Base-by-base conservation (phyloP, 2,329 filamentous ascomycete species). In the Emergomyces orientalis region DNA sequence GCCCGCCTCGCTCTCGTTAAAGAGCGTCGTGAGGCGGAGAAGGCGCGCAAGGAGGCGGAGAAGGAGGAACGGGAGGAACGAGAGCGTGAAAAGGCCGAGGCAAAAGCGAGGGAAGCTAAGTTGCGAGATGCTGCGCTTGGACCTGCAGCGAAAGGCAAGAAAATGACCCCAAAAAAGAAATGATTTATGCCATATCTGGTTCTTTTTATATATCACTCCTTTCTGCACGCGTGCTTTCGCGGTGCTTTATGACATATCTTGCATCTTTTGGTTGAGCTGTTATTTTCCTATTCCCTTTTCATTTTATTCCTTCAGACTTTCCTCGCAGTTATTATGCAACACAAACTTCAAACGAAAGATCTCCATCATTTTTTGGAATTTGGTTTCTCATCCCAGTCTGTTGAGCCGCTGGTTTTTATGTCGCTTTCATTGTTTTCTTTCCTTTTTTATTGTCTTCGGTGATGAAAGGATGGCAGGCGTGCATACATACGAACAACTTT, bases 1-100 rank as follows among this genome's bases (percentile, higher is more conserved):
- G 93, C 91, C 64, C 85, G 94, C 62, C 78, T 99, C 71, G 86
- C 81, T 75, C 74, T 93, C 64, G 91, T 99, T 68, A 86, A 87
- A 57, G 90, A 96, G 82, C 88, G 91, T 79, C 85, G 94, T 66
- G 92, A 90, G 71, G 87, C 88, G 25, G 93, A 96, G 71, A 86
- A 90, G 61, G 89, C 87, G 37, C 81, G 91, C 70, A 92, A 93
- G 81, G 85, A 90, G 79, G 93, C 85, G 2, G 85, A 87, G 85
- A 84, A 81, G 82, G 79, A 81, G 63, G 79, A 81, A 68, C 75
- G 72, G 63, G 77, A 76, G 3, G 77, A 75, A 60, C 67, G 72
- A 54, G 75, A 76, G 17, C 73, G 70, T 63, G 72, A 75, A 66
- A 72, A 73, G 62, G 71, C 69, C 39, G 73, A 73, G 34, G 71